A percentile compares a stretch with the other conserved stretches of the same genome.
phyloP scores from a whole-genome alignment of 345 rosid species.

The Citrus hindsii region DNA sequence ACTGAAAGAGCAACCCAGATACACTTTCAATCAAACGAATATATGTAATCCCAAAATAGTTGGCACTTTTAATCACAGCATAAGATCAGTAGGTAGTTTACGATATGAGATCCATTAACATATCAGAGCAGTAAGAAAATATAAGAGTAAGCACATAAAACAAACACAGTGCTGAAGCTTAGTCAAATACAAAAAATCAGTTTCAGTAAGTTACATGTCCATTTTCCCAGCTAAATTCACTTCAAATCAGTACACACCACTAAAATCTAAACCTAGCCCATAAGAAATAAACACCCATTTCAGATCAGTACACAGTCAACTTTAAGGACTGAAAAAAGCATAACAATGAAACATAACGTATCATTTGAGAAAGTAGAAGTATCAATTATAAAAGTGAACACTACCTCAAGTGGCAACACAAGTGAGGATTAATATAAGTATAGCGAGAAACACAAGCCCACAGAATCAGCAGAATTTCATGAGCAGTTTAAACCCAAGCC shows the following conservation, averaged over 20 bases:
- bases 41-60: background rate
- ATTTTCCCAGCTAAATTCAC: conserved; percentile 18
- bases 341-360: background rate
- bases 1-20: background rate
- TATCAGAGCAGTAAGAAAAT: conserved; percentile 1
- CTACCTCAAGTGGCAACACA: conserved; percentile 29
- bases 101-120: conserved; percentile 36
- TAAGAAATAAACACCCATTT: conserved; percentile 10
- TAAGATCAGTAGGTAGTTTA: conserved; percentile 15
- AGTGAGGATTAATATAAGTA: conserved; percentile 1
- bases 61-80: background rate
- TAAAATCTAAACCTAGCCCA: conserved; percentile 28
- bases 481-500: background rate
- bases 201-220: conserved; percentile 7
- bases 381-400: conserved; percentile 1
- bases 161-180: conserved; percentile 4
- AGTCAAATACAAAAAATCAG: conserved; percentile 10
- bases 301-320: conserved; percentile 22
- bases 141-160: conserved; percentile 9
- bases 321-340: background rate
- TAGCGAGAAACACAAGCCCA: conserved; percentile 14
- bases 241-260: conserved; percentile 12
- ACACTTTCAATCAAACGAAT: background rate
- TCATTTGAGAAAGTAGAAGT: background rate
- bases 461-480: conserved; percentile 26